Percentiles rank a stretch among this genome's conserved stretches.
Conservation (phyloP, 306 rosid species). For the Inga laurina region DNA sequence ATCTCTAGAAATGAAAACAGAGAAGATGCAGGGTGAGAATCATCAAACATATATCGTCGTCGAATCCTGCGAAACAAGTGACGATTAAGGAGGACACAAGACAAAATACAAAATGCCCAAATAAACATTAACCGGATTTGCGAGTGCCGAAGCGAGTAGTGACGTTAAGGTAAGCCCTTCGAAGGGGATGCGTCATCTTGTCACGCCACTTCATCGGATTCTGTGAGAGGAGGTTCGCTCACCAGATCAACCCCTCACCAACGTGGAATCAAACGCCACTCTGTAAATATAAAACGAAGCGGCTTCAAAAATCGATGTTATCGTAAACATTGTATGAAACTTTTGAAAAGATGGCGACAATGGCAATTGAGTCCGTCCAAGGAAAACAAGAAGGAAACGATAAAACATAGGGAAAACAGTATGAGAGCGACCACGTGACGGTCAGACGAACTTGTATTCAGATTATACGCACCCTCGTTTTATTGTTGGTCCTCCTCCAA, state of each 20-base stretch:
- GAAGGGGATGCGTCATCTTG: constrained; percentile 41
- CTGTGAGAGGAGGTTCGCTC: constrained; percentile 1
- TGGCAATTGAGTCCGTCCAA: too few relatives aligned
- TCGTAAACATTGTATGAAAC: not conserved
- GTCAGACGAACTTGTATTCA: not conserved
- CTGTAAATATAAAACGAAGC: not conserved
- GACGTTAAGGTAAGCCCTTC: constrained; percentile 43
- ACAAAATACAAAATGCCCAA: not conserved
- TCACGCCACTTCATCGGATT: constrained; percentile 48
- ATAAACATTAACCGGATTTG: constrained; percentile 46
- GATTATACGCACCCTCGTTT: not conserved
- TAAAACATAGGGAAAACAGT: not conserved
- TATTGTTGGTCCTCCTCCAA: not conserved
- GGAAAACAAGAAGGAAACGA: not conserved
- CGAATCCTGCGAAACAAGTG: not conserved
- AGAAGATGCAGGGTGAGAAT: not conserved
- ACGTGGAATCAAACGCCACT: not conserved
- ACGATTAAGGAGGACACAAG: not conserved
- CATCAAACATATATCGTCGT: not conserved
- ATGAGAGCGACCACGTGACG: not conserved
- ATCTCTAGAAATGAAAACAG: not conserved
- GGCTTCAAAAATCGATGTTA: not conserved
- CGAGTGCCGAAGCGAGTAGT: constrained; percentile 50
- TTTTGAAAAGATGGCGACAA: not conserved
- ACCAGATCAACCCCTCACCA: not conserved